Evolutionary conservation across 768 basidiomycete genomes (phyloP), one percentile per base, ranked within the genome.

Genomic region (Amanita pseudoporphyria): DNA sequence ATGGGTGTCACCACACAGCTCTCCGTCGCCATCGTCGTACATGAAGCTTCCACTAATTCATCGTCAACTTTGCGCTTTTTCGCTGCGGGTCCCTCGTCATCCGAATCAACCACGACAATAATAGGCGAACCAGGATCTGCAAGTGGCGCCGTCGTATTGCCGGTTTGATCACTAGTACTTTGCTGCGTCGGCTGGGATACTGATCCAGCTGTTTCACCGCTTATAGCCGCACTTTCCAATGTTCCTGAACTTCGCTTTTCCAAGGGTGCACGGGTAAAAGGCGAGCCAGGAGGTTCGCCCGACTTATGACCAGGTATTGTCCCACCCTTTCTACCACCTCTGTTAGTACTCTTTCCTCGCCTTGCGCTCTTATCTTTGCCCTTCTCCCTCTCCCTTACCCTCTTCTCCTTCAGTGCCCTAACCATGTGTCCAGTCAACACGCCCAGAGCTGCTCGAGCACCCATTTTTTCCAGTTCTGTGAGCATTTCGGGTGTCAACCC

Each of bases 401-500:
- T 61, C 54, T 71, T 77, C 62, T 91, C 87, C 66, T 93, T 94
- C 60, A 92, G 66, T 53, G 82, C 87, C 47, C 84, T 77, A 37
- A 91, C 87, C 62, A 94, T 88, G 58, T 92, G 86, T 2, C 77
- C 81, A 53, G 91, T 90, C 49, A 95, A 68, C 18, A 90, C 82
- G 55, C 79, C 77, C 45, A 95, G 66, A 5, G 92, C 90, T 55
- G 84, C 81, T 61, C 84, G 78, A 0, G 89, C 87, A 2, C 89
- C 89, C 63, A 92, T 78, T 46, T 76, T 74, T 64, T 92, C 86
- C 22, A 94, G 67, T 39, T 85, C 82, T 50, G 73, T 76, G 38
- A 95, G 67, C 63, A 84, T 84, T 53, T 84, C 81, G 38, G 74
- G 69, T 3, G 84, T 79, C 10, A 95, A 74, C 48, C 82, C 81